A percentile compares a stretch with the other conserved stretches of the same genome.
These are phyloP conservation scores for Fusarium setosum DNA, from an alignment of 2,329 filamentous ascomycete genomes.

Conservation along the genomic window DNA sequence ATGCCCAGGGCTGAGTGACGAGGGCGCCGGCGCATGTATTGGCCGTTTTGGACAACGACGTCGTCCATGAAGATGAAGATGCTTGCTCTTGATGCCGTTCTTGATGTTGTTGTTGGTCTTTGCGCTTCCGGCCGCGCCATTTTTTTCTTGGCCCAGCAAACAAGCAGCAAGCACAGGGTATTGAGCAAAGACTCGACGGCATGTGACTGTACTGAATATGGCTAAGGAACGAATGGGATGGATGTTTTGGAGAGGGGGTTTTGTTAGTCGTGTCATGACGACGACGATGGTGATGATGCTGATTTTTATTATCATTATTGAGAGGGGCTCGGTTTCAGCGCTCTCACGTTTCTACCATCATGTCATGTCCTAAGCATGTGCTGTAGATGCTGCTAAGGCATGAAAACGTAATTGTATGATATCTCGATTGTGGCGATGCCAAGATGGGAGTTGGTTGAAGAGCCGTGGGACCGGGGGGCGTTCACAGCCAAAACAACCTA, in stretches of 20 bases:
- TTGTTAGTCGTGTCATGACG: not conserved
- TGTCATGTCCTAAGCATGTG: no score
- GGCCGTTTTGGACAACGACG: constrained; percentile 16
- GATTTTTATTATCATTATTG: not conserved
- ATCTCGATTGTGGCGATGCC: constrained; percentile 42
- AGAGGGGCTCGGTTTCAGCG: not conserved
- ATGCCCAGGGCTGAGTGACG: constrained; percentile 37
- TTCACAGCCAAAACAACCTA: not conserved
- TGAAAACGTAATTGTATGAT: constrained; percentile 28
- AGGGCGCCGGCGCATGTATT: constrained; percentile 23
- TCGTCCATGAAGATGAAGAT: constrained; percentile 12
- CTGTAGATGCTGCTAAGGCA: constrained; percentile 19
- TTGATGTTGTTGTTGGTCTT: constrained; percentile 23
- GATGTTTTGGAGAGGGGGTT: not conserved
- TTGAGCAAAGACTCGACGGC: not conserved
- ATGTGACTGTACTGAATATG: constrained; percentile 18
- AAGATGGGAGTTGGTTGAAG: constrained; percentile 31
- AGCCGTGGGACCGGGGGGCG: constrained; percentile 14
- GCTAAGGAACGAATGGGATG: not conserved
- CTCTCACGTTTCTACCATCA: not conserved
- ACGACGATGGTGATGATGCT: not conserved
- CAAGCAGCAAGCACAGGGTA: not conserved
- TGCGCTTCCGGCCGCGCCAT: constrained; percentile 8
- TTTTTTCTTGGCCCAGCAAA: not conserved
- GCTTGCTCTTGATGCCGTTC: constrained; percentile 23